Evolutionary conservation across 345 rosid species (phyloP).

Genomic region (Gossypium ekmanianum): DNA sequence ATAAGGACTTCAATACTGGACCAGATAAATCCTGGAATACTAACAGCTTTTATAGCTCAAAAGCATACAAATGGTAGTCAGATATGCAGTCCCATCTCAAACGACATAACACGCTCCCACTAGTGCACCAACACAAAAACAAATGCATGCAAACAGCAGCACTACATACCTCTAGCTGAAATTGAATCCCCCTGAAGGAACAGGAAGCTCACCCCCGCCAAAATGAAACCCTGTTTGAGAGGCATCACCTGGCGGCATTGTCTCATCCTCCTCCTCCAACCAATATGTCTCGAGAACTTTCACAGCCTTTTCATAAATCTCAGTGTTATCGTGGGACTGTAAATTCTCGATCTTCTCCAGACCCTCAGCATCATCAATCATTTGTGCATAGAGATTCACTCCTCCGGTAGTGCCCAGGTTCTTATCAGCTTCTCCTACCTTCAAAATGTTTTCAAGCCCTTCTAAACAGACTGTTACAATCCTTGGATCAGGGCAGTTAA

Average conservation of each 20-base stretch:
- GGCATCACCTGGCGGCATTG: conserved; percentile 54
- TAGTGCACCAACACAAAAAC: neutral
- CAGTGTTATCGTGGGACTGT: conserved; percentile 40
- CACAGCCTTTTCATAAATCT: conserved; percentile 33
- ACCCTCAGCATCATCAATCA: conserved; percentile 6
- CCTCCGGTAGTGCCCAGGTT: neutral
- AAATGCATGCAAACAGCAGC: neutral
- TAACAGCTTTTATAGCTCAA: neutral
- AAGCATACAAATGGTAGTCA: neutral
- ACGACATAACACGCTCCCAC: neutral
- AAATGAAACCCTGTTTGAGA: conserved; percentile 44
- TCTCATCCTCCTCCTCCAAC: conserved; percentile 41
- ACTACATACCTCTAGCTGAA: conserved; percentile 47
- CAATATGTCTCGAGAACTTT: conserved; percentile 60
- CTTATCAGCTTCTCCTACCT: conserved; percentile 45
- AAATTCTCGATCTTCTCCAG: conserved; percentile 1
- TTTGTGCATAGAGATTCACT: neutral
- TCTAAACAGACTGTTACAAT: conserved; percentile 52
- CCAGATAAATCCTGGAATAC: conserved; percentile 27
- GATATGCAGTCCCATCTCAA: neutral
- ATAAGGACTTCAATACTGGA: conserved; percentile 13
- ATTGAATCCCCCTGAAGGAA: conserved; percentile 69
- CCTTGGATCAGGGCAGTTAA: conserved; percentile 77
- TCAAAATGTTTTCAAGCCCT: conserved; percentile 54
- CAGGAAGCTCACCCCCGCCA: conserved; percentile 44